Base-by-base conservation (phyloP, 495 filamentous ascomycete species). In the Daldinia concentrica region DNA sequence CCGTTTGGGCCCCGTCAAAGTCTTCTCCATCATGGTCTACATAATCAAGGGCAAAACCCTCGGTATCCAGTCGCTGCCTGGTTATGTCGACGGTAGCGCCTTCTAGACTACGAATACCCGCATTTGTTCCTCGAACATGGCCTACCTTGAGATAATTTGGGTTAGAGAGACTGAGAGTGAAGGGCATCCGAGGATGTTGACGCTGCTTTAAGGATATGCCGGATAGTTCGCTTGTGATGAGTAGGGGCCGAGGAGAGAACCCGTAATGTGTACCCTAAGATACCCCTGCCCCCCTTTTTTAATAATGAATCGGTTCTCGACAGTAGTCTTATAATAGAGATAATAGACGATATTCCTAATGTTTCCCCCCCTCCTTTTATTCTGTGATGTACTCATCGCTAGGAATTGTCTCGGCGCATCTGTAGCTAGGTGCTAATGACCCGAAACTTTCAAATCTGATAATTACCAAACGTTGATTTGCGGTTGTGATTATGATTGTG, bases 11-110 rank as follows among this genome's bases (percentile, higher is more conserved):
- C 60, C 69, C 30, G 64, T 85, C 68, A 79, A 77, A 58, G 58
- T 81, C 62, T 80, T 81, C 39, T 81, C 78, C 26, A 15, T 82
- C 52, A 69, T 77, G 60, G 82, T 83, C 29, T 81, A 79, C 68
- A 27, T 78, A 32, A 77, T 78, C 69, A 85, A 85, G 79, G 81
- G 79, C 55, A 77, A 77, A 48, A 81, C 76, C 2, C 71, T 85
- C 48, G 83, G 74, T 15, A 36, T 72, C 32, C 71, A 79, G 36
- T 75, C 73, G 59, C 36, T 81, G 34, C 39, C 73, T 11, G 66
- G 71, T 12, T 84, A 82, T 71, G 69, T 83, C 30, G 74, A 80
- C 43, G 83, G 83, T 4, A 78, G 74, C 39, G 63, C 52, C 64
- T 75, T 81, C 78, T 67, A 82, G 66, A 64, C 43, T 14, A 15